Evolutionary conservation across 306 rosid genomes (phyloP).

Genomic region (Phaseolus lunatus): DNA sequence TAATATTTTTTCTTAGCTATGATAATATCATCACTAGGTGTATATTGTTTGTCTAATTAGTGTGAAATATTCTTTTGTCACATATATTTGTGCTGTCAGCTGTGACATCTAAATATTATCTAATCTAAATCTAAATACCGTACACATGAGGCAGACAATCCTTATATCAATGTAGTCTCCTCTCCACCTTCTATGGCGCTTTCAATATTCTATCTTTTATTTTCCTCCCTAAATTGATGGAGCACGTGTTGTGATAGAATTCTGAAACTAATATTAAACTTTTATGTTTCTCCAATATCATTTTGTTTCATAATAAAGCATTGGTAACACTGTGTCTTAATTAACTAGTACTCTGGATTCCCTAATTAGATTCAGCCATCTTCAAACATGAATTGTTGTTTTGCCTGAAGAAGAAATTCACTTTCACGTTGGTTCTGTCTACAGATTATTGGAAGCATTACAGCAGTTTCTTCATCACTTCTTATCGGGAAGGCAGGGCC

Average conservation of each 20-base stretch:
- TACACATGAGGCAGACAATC: background rate
- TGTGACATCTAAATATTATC: conserved; percentile 1
- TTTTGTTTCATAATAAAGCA: conserved; percentile 14
- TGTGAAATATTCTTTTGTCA: conserved; percentile 18
- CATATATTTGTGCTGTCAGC: background rate
- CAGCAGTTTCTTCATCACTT: conserved; percentile 91
- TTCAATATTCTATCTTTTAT: conserved; percentile 1
- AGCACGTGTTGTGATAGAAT: conserved; percentile 5
- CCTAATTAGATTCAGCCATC: conserved; percentile 8
- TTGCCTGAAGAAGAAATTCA: conserved; percentile 43
- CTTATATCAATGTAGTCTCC: background rate
- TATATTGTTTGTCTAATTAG: background rate
- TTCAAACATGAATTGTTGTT: conserved; percentile 5
- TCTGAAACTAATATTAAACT: background rate
- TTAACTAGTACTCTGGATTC: conserved; percentile 8
- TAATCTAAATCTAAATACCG: background rate
- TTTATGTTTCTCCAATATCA: background rate
- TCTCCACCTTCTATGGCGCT: background rate
- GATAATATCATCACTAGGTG: conserved; percentile 9
- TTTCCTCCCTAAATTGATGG: conserved; percentile 18
- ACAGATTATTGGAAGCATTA: conserved; percentile 90
- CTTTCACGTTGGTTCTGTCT: conserved; percentile 34
- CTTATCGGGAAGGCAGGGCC: conserved; percentile 96
- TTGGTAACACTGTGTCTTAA: background rate
- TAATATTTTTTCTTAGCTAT: background rate